Evolutionary conservation across 768 basidiomycete species (phyloP).

Genomic region (Trametes cubensis): DNA sequence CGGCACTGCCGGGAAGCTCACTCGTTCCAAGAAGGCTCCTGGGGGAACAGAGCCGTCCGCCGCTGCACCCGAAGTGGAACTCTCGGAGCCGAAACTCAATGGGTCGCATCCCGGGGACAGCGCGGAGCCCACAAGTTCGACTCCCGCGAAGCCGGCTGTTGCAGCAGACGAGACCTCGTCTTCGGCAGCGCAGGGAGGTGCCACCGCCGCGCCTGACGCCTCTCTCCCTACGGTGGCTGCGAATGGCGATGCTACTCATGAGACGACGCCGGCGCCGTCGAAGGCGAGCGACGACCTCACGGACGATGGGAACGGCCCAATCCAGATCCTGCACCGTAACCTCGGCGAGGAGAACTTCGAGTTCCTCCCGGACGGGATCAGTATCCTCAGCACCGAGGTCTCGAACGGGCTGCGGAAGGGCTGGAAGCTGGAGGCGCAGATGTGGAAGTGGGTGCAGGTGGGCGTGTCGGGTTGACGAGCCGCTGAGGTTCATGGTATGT

Average conservation of each 20-base stretch:
- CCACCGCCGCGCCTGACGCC: background rate
- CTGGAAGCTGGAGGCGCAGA: constrained; percentile 36
- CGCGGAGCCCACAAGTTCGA: background rate
- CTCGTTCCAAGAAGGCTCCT: background rate
- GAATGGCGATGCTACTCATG: background rate
- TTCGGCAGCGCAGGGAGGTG: background rate
- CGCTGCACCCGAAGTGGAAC: background rate
- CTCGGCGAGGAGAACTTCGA: constrained; percentile 31
- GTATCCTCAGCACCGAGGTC: constrained; percentile 31
- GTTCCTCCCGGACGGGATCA: constrained; percentile 34
- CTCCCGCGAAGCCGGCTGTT: too few species aligned
- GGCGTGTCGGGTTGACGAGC: constrained; percentile 11
- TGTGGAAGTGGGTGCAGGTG: constrained; percentile 35
- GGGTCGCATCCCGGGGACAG: background rate
- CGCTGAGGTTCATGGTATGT: background rate
- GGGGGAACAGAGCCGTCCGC: background rate
- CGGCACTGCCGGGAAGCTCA: constrained; percentile 17
- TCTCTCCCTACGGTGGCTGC: background rate
- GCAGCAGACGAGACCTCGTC: too few species aligned
- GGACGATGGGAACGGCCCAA: constrained; percentile 14
- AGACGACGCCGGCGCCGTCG: constrained; percentile 6
- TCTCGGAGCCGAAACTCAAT: background rate
- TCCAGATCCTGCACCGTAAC: constrained; percentile 31
- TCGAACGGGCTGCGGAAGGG: constrained; percentile 32
- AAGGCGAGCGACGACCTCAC: constrained; percentile 8